Evolutionary conservation across 352 stramenopile genomes (phyloP).

Genomic region (Pythium pyrilobum): DNA sequence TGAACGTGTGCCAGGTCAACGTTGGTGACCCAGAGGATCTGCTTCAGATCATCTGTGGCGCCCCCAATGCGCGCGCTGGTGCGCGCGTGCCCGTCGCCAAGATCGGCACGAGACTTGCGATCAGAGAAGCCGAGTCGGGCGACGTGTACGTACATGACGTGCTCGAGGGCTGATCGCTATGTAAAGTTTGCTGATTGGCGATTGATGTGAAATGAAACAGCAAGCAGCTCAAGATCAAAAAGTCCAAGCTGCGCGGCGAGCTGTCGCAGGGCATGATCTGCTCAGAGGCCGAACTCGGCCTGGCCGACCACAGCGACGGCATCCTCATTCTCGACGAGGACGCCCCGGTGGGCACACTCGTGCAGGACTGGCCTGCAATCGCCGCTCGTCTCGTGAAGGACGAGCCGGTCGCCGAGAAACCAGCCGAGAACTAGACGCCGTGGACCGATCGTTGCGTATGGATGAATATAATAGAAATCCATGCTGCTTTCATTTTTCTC

Average conservation of each 20-base stretch:
- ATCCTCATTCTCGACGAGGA: conserved; percentile 62
- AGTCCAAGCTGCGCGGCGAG: conserved; percentile 75
- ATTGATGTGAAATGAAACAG: conserved; percentile 19
- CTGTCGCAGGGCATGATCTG: conserved; percentile 81
- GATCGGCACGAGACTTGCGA: conserved; percentile 50
- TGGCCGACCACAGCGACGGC: conserved; percentile 55
- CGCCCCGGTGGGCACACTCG: conserved; percentile 45
- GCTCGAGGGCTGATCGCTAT: no score
- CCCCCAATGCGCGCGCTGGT: conserved; percentile 53
- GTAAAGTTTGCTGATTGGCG: no score
- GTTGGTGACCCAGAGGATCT: conserved; percentile 48
- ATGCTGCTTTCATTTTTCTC: neutral
- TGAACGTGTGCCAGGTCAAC: conserved; percentile 67
- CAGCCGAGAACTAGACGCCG: neutral
- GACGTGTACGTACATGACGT: conserved; percentile 58
- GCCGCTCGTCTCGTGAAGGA: conserved; percentile 26
- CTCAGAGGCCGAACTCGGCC: conserved; percentile 66
- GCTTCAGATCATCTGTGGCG: conserved; percentile 76
- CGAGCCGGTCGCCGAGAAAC: neutral
- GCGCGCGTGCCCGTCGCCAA: conserved; percentile 62
- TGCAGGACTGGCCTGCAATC: conserved; percentile 35
- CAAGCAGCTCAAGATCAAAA: conserved; percentile 83
- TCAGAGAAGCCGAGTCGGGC: conserved; percentile 44
- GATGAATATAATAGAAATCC: neutral
- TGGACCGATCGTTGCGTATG: neutral